Evolutionary conservation across 129 eudicot species (phyloP).

Genomic region (sunflower (Helianthus annuus)): HanXRQr2.0-SUNRISE NC_035437.2:135539198-135539697

Average conservation of each 20-base stretch:
- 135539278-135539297: too few species aligned
- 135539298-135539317: background rate
- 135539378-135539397: conserved; percentile 28
- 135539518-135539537: conserved; percentile 85
- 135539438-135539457: conserved; percentile 26
- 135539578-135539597: background rate
- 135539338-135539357: background rate
- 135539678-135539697: conserved; percentile 97
- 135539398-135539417: conserved; percentile 13
- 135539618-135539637: too few species aligned
- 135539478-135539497: conserved; percentile 16
- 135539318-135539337: background rate
- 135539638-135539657: background rate
- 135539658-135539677: conserved; percentile 2
- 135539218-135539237: too few species aligned
- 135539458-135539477: background rate
- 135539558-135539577: conserved; percentile 68
- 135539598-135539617: background rate
- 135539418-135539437: background rate
- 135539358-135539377: background rate
- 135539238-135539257: too few species aligned
- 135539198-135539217: too few species aligned
- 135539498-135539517: conserved; percentile 70
- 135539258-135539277: too few species aligned
- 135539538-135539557: conserved; percentile 95